Base-by-base conservation (phyloP, 257 asterid genomes). In the Gynochthodes officinalis region DNA sequence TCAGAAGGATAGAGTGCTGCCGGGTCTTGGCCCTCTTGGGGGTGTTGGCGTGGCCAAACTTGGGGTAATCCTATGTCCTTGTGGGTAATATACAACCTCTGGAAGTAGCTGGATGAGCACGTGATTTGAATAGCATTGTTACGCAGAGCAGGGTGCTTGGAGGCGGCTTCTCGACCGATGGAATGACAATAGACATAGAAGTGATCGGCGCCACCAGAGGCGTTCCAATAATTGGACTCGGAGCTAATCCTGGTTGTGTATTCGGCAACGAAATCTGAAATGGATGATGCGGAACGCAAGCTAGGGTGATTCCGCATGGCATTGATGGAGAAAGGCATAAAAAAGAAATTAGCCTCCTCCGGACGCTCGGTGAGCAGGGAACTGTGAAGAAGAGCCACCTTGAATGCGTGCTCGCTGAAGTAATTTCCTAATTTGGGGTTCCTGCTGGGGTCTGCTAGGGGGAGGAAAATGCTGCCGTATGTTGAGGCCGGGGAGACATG, bases 61-160 rank as follows among this genome's bases (percentile, higher is more conserved):
- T 91, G 96, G 68, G 97, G 96, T 69, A 91, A 55, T 8, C 89
- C 82, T 2, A 89, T 74, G 63, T 91, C 97, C 79, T 88, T 89
- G 72, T 89, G 96, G 9, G 95, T 76, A 61, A 85, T 55, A 62
- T 87, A 89, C 8, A 87, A 84, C 88, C 93, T 85, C 85, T 89
- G 96, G 73, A 91, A 91, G 74, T 90, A 90, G 82, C 82, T 90
- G 40, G 96, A 87, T 0, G 95, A 91, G 65, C 96, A 91, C 35
- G 91, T 84, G 54, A 89, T 59, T 75, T 91, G 96, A 46, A 91
- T 80, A 4, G 91, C 92, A 42, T 89, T 87, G 71, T 85, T 87
- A 72, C 44, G 87, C 76, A 89, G 58, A 13, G 37, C 84, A 33
- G 48, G 72, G n/a, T 86, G 90, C 64, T 79, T 87, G 75, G 90